Base-by-base conservation (phyloP, 768 basidiomycete genomes). In the Chlorophyllum brunneum region DNA sequence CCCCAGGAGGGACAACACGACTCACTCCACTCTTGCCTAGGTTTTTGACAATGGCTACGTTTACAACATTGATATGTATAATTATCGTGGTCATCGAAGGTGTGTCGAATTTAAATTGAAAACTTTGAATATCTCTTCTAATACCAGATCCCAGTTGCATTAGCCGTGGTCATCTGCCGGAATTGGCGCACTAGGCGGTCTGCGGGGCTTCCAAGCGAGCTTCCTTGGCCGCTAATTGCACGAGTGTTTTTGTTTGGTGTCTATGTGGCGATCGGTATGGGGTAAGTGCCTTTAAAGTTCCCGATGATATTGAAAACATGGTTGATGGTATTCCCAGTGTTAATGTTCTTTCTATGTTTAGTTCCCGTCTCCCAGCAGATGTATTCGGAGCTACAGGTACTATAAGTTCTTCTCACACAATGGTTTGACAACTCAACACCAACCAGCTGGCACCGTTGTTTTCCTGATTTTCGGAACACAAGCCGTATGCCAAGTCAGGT, bases 401-500 rank as follows among this genome's bases (percentile, higher is more conserved):
- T 18, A 13, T 24, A 40, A 27, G 11, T n/a, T 20, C 29, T 29
- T 52, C 22, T 15, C 23, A 27, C 3, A 10, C 33, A 13, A 22
- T 30, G 23, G 5, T 18, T 34, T 39, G 48, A 30, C 27, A 24
- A 49, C 34, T 36, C 10, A 15, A 16, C 16, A 22, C 31, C 22
- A 11, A 37, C 20, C 31, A 72, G 69, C 66, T 40, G 71, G 71
- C 11, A 61, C 67, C 7, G 66, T 61, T n/a, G 55, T 71, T 3
- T 66, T 73, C 49, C 57, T 73, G 7, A 61, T 71, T 4, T 73
- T 71, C 52, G 70, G 68, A 4, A 67, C 69, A 20, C 71, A 73
- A 62, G 51, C 61, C 4, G 69, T 69, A 48, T 24, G 65, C 56
- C 11, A 46, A 27, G 10, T 30, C 31, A 5, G 34, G 16, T 43